Base-by-base conservation (phyloP, 2,329 filamentous ascomycete species). In the Aspergillus alliaceus region DNA sequence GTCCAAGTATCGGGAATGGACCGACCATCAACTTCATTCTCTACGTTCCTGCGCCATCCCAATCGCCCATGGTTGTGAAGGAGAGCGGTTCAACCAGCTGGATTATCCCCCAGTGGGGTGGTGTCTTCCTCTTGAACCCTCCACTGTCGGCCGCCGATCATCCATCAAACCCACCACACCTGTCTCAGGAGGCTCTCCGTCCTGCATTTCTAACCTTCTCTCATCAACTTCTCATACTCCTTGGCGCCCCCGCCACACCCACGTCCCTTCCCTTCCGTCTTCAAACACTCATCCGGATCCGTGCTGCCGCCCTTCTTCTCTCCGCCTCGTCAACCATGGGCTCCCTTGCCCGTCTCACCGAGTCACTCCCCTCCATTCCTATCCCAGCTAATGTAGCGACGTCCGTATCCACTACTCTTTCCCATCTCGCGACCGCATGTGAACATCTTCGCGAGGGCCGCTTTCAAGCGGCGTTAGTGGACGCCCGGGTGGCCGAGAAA, bases 11-110 rank as follows among this genome's bases (percentile, higher is more conserved):
- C 64, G 95, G 93, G 40, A 87, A 86, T 18, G 93, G 93, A 0
- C 95, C 95, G 1, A 99, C 95, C 0, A 87, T 99, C 69, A 98
- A 99, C 75, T 98, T 99, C 71, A 87, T 98, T 56, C 82, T 98
- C 27, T 99, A 95, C 69, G 86, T 96, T 7, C 91, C 93, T 6
- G 86, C 90, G 57, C 85, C 89, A 57, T 76, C 76, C 6, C 82
- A 86, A 59, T 82, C 82, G 3, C 87, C 86, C 12, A 75, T 89
- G 32, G 64, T 84, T 7, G 80, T 89, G 46, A 82, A 83, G 56
- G 84, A 84, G 50, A 85, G 79, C 61, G 77, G 78, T 32, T 84
- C 80, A 7, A 91, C 87, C 9, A 92, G 91, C 60, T 98, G 93
- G 93, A 83, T 97, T 62, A 89, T 99, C 44, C 95, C 95, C 0